Base-by-base conservation (phyloP, 176 grass and related monocot genomes). In the Hyparrhenia diplandra region DNA sequence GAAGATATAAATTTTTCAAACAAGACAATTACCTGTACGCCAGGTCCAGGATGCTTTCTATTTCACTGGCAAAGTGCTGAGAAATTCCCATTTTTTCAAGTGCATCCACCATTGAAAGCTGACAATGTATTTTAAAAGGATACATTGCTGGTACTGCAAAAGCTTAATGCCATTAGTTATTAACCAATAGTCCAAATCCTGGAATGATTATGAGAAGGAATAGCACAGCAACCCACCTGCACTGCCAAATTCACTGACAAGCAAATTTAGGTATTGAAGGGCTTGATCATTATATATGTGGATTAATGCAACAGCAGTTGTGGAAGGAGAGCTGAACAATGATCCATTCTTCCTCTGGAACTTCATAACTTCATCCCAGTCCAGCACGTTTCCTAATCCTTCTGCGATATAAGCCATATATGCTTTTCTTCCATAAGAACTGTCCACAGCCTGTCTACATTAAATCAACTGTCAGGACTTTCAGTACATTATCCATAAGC, bases 321-420 rank as follows among this genome's bases (percentile, higher is more conserved):
- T 67, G 20, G 90, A 90, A 83, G 90, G 92, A 73, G 80, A 92
- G 67, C 87, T 89, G 64, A 97, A 89, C 24, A 97, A 24, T 2
- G 95, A 94, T 23, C 92, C 92, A 73, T 98, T 94, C 58, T 88
- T 82, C 74, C 81, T 87, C 60, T 92, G 92, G 73, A 87, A 94
- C 68, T 78, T 92, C 80, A 87, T 84, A 73, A 81, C 29, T 75
- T 92, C 81, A 75, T 85, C 77, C 85, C 83, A 90, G 8, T 94
- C 87, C 21, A 87, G 51, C 17, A 37, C 31, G 52, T 82, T 81
- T 67, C 83, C 88, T 64, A 97, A 80, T 34, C 91, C 92, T 85
- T 97, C 95, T 27, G 87, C 24, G 10, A 94, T 67, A 84, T 89
- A 97, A 13, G 90, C 90, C 63, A 94, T 74, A 54, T 97, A 97